Percentiles rank a stretch among this genome's conserved stretches.
These are phyloP conservation scores for Hypoxylon intermedium DNA, from an alignment of 495 filamentous ascomycete species.

Conservation along the genomic window DNA sequence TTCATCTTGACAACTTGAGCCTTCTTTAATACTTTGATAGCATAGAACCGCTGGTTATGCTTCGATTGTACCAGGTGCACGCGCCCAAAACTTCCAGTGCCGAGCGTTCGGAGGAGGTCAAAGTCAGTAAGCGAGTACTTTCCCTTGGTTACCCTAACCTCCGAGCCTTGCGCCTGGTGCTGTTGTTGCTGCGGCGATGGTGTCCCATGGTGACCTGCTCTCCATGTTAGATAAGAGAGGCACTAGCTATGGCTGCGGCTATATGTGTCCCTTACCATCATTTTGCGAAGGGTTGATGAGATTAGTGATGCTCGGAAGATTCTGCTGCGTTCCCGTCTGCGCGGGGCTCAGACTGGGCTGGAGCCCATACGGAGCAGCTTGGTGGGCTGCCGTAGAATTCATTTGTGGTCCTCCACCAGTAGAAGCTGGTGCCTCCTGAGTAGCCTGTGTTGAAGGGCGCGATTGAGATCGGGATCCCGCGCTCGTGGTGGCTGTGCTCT, in stretches of 20 bases:
- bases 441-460: constrained; percentile 24
- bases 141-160: constrained; percentile 84
- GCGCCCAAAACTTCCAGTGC: constrained; percentile 94
- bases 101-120: constrained; percentile 83
- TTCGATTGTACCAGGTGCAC: constrained; percentile 96
- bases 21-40: constrained; percentile 98
- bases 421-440: constrained; percentile 32
- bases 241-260: constrained; percentile 39
- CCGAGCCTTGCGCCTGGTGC: constrained; percentile 33
- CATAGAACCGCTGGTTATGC: constrained; percentile 97
- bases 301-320: constrained; percentile 72
- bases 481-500: constrained; percentile 47
- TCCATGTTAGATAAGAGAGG: constrained; percentile 27
- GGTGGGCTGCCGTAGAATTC: constrained; percentile 40
- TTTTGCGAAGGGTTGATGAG: constrained; percentile 70
- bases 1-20: constrained; percentile 99
- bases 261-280: constrained; percentile 48
- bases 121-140: constrained; percentile 96
- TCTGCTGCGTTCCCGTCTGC: constrained; percentile 55
- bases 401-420: constrained; percentile 44
- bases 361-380: constrained; percentile 38
- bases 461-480: constrained; percentile 35
- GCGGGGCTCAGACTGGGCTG: constrained; percentile 37
- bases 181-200: constrained; percentile 48
- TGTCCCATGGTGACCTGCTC: constrained; percentile 42